Evolutionary conservation across 2,329 filamentous ascomycete species (phyloP).

Genomic region (Purpureocillium takamizusanense): DNA sequence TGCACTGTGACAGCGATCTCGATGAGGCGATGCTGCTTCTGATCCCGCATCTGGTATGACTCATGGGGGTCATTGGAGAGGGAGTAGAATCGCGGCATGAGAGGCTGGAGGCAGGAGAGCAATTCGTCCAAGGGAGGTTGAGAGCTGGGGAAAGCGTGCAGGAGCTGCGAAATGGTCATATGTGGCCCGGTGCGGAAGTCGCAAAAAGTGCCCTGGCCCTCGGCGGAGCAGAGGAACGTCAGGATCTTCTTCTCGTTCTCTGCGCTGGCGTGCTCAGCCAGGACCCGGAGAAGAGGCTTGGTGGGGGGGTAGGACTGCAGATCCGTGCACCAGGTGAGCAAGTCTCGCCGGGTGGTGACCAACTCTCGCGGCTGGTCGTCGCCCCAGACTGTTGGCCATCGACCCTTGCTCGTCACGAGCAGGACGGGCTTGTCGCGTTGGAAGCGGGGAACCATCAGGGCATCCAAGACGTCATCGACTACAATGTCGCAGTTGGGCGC

Average conservation of each 20-base stretch:
- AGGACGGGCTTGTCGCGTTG: slow-evolving; percentile 76
- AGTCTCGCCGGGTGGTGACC: slow-evolving; percentile 79
- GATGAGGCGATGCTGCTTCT: slow-evolving; percentile 68
- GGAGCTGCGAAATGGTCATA: slow-evolving; percentile 74
- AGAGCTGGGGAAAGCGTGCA: slow-evolving; percentile 85
- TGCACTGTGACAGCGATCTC: slow-evolving; percentile 97
- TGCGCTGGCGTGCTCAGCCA: slow-evolving; percentile 77
- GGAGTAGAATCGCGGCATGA: slow-evolving; percentile 98
- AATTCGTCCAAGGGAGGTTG: slow-evolving; percentile 80
- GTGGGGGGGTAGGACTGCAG: slow-evolving; percentile 88
- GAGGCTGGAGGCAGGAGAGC: slow-evolving; percentile 68
- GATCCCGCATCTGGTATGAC: slow-evolving; percentile 56
- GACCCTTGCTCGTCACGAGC: slow-evolving; percentile 68
- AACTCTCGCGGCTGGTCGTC: slow-evolving; percentile 78
- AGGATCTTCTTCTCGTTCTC: slow-evolving; percentile 84
- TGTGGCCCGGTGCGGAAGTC: slow-evolving; percentile 86
- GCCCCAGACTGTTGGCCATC: slow-evolving; percentile 98
- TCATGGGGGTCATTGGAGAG: slow-evolving; percentile 92
- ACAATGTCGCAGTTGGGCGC: slow-evolving; percentile 71
- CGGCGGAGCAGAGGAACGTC: slow-evolving; percentile 73
- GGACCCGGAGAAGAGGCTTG: slow-evolving; percentile 73
- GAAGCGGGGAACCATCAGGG: slow-evolving; percentile 71
- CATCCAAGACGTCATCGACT: slow-evolving; percentile 78
- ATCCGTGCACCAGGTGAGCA: slow-evolving; percentile 94
- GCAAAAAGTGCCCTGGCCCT: slow-evolving; percentile 89